Evolutionary conservation across 805 yeast genomes (phyloP), one percentile per base, ranked within the genome.

Genomic region (Metschnikowia baotianmanensis): DNA sequence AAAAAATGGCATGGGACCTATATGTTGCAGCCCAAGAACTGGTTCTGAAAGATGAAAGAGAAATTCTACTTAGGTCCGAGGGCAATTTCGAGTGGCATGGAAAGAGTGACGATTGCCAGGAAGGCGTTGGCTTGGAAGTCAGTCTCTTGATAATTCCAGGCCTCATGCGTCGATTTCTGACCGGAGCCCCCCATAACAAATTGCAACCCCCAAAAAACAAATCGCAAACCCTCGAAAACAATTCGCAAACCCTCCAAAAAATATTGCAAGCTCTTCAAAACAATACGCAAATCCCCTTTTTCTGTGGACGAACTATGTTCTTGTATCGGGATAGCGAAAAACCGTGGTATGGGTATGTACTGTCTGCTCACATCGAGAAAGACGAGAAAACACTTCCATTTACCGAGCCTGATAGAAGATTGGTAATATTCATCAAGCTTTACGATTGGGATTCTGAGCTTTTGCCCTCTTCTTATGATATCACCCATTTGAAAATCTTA

Each of bases 301-400:
- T 12, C 18, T 4, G 30, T 3, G 40, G 15, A 12, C 40, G 30
- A 10, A 22, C 34, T 12, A 36, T 36, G 34, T 17, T 30, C 13
- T 23, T 36, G 6, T 17, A 30, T 6, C 8, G 10, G 19, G 30
- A 11, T 6, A 9, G 17, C 8, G 23, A 24, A 17, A 8, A n/a
- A 9, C 30, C 23, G 3, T 29, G 34, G 34, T 30, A 18, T 16
- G 34, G 30, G 5, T 36, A 30, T 23, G 40, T 30, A 5, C 22
- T 30, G 3, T 23, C 12, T 17, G 22, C 30, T 2, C 26, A 34
- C 19, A 6, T 6, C 12, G 6, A 3, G 10, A 3, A 12, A 10
- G 13, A 6, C 9, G 17, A 23, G 9, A n/a, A n/a, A n/a, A 12
- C 7, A 16, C 15, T n/a, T 24, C 11, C 32, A 7, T 12, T 7